phyloP scores from a whole-genome alignment of 306 rosid genomes.

The Senna tora region DNA sequence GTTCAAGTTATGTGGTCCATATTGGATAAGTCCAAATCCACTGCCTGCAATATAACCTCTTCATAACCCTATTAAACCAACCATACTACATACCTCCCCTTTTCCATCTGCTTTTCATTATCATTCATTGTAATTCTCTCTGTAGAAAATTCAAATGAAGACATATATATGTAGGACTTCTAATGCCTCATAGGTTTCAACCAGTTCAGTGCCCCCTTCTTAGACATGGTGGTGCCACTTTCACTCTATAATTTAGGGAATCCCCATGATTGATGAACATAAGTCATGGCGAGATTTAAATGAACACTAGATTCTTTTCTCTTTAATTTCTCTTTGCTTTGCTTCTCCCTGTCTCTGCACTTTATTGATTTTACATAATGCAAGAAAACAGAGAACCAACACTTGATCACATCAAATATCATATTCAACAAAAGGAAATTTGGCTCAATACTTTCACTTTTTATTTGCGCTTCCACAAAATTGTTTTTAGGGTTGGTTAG shows the following conservation, averaged over 20 bases:
- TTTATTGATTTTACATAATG: not conserved
- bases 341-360: not conserved
- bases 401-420: too few relatives aligned
- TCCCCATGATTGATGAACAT: slow-evolving; percentile 63
- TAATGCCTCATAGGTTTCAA: slow-evolving; percentile 32
- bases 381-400: too few relatives aligned
- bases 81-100: too few relatives aligned
- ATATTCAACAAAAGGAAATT: too few relatives aligned
- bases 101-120: too few relatives aligned
- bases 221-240: slow-evolving; percentile 37
- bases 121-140: slow-evolving; percentile 31
- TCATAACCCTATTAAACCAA: slow-evolving; percentile 32
- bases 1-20: slow-evolving; percentile 99
- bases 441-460: too few relatives aligned
- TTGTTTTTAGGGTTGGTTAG: too few relatives aligned
- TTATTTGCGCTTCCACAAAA: too few relatives aligned
- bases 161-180: slow-evolving; percentile 19
- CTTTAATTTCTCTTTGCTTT: not conserved
- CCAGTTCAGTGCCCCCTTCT: slow-evolving; percentile 35
- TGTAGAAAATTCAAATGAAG: slow-evolving; percentile 48
- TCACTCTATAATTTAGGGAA: slow-evolving; percentile 38
- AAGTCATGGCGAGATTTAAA: slow-evolving; percentile 69
- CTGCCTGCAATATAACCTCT: slow-evolving; percentile 65
- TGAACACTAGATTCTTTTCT: slow-evolving; percentile 35
- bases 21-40: slow-evolving; percentile 83